Base-by-base conservation (phyloP, 768 basidiomycete species). In the Tulasnella sp. region DNA sequence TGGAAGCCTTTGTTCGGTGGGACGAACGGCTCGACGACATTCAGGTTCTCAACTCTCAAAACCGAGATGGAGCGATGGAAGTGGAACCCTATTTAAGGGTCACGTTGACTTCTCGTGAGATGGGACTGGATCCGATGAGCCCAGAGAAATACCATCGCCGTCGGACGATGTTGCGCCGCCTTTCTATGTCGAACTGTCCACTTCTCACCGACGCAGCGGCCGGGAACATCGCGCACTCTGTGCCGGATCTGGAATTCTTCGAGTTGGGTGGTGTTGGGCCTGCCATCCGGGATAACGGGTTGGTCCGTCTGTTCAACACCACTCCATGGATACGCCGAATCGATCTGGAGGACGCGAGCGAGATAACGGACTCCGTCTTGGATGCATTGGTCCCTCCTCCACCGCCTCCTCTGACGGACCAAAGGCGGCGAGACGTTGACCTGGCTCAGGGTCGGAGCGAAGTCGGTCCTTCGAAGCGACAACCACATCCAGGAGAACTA, bases 271-370 rank as follows among this genome's bases (percentile, higher is more conserved):
- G 89, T 9, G 86, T 95, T 29, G 89, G 91, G 14, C 77, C 83
- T 14, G 86, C 88, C 62, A 79, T 95, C 74, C 86, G 84, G 74
- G 88, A 92, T 74, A 86, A 85, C 2, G 94, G 93, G n/a, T 80
- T 97, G 7, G 81, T 92, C 19, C 83, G 83, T 52, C 83, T 97
- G 26, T 80, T 97, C 40, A 80, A 80, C 62, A 89, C 89, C 16
- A 89, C 88, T 2, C 90, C 90, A 1, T 79, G 83, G 74, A 87
- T 97, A 63, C 84, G 88, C 70, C 86, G 86, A 62, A 80, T 96
- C 44, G 95, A 97, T 78, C 81, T 97, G n/a, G 95, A 96, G 77
- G 91, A 93, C 75, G 92, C 92, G 6, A 79, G 80, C 14, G 85
- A 88, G 19, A 86, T 95, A 69, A 89, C 86, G 0, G 93, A 96